These are phyloP conservation scores for Apophysomyces sp. DNA, from an alignment of 371 early-diverging fungal genomes.

Conservation along the genomic window DNA sequence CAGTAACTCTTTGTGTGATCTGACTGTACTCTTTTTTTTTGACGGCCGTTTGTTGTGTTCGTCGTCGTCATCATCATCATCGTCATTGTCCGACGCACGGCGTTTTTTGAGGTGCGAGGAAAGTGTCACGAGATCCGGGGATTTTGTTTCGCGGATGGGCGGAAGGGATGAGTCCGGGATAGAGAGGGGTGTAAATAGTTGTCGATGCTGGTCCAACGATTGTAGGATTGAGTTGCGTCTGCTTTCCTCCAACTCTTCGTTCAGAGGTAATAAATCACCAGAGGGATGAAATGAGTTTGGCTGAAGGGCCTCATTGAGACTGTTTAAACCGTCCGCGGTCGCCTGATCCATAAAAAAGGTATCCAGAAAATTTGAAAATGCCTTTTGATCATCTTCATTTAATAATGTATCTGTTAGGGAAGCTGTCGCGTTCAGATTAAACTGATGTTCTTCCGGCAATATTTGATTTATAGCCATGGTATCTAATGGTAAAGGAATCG, in stretches of 20 bases:
- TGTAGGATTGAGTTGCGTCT: conserved; percentile 34
- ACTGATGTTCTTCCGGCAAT: not conserved
- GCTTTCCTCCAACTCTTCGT: conserved; percentile 24
- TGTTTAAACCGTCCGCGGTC: not conserved
- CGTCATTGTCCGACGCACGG: not conserved
- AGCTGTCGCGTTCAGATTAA: not conserved
- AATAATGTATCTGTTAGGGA: conserved; percentile 8
- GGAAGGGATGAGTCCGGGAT: conserved; percentile 10
- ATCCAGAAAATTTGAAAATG: conserved; percentile 45
- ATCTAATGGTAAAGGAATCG: conserved; percentile 14
- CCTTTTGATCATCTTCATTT: conserved; percentile 43
- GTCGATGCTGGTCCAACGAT: conserved; percentile 33
- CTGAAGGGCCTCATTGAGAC: not conserved
- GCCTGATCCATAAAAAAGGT: conserved; percentile 41
- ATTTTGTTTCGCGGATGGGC: not conserved
- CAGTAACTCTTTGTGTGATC: conserved; percentile 61
- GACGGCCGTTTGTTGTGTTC: not conserved
- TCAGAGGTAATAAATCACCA: not conserved
- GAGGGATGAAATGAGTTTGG: not conserved
- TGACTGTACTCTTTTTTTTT: not conserved
- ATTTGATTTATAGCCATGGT: conserved; percentile 11
- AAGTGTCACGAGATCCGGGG: conserved; percentile 3
- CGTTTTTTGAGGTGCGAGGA: not conserved
- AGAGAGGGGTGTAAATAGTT: conserved; percentile 11
- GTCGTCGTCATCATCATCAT: conserved; percentile 7